Percentiles rank a stretch among this genome's conserved stretches.
Conservation (phyloP, 805 yeast genomes). For the Teunomyces barrocoloradensis region DNA sequence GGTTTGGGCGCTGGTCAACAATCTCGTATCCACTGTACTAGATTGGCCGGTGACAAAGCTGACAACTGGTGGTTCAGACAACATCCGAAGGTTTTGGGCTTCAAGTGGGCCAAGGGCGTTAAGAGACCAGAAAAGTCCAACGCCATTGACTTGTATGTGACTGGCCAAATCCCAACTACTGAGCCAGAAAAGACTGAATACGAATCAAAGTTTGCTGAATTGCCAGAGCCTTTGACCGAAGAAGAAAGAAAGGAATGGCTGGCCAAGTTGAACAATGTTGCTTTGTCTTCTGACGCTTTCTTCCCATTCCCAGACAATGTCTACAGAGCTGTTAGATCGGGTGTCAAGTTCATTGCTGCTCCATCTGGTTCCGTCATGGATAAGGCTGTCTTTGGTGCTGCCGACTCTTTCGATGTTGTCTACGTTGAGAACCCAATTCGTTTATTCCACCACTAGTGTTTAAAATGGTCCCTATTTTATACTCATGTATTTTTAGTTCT, state of each 20-base stretch:
- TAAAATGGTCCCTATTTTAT: neutral
- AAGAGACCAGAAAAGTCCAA: conserved; percentile 98
- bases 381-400: conserved; percentile 92
- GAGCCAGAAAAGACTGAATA: conserved; percentile 94
- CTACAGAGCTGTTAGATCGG: conserved; percentile 94
- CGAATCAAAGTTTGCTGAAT: conserved; percentile 78
- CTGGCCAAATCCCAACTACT: conserved; percentile 83
- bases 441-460: conserved; percentile 85
- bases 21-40: conserved; percentile 97
- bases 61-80: conserved; percentile 99
- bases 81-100: conserved; percentile 88
- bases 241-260: conserved; percentile 90
- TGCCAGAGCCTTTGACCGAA: conserved; percentile 80
- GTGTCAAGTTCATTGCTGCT: conserved; percentile 94
- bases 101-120: conserved; percentile 97
- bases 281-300: conserved; percentile 96
- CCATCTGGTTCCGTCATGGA: conserved; percentile 98
- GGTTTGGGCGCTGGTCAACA: conserved; percentile 99
- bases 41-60: conserved; percentile 99
- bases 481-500: conserved; percentile 10
- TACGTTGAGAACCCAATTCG: conserved; percentile 97
- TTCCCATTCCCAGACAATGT: conserved; percentile 99
- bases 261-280: conserved; percentile 74
- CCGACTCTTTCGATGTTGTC: conserved; percentile 84
- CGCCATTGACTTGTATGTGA: conserved; percentile 92